Evolutionary conservation across 768 basidiomycete genomes (phyloP).

Genomic region (Boletus reticulatus): DNA sequence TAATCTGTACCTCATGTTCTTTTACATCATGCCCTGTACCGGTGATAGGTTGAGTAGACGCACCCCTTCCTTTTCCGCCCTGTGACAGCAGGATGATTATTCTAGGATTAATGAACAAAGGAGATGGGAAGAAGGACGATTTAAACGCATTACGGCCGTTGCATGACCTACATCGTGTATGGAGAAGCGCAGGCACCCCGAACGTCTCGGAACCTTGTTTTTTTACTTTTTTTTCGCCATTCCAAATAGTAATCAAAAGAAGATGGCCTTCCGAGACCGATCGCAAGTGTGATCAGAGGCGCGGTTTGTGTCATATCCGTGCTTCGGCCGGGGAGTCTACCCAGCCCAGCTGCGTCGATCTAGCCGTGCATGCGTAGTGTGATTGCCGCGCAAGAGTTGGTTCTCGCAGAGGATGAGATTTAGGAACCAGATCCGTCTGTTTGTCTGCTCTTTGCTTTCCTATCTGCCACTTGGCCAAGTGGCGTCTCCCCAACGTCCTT

Average conservation of each 20-base stretch:
- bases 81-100: slow-evolving; percentile 19
- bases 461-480: too few relatives aligned
- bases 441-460: too few relatives aligned
- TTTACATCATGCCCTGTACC: slow-evolving; percentile 11
- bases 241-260: too few relatives aligned
- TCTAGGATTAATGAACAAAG: slow-evolving; percentile 24
- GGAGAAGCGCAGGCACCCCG: slow-evolving; percentile 24
- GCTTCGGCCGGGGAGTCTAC: background rate
- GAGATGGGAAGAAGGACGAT: slow-evolving; percentile 16
- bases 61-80: background rate
- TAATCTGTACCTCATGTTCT: slow-evolving; percentile 16
- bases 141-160: slow-evolving; percentile 22
- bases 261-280: background rate
- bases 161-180: slow-evolving; percentile 9
- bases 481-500: background rate
- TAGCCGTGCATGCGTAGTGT: background rate
- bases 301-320: background rate
- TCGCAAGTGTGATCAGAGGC: slow-evolving; percentile 2
- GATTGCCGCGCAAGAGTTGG: background rate
- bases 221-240: background rate
- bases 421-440: slow-evolving; percentile 15
- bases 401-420: slow-evolving; percentile 8
- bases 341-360: slow-evolving; percentile 9
- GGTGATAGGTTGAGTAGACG: slow-evolving; percentile 2
- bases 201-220: slow-evolving; percentile 30